Evolutionary conservation across 2,329 filamentous ascomycete genomes (phyloP), one percentile per base, ranked within the genome.

Genomic region (Chaetomium sp.): DNA sequence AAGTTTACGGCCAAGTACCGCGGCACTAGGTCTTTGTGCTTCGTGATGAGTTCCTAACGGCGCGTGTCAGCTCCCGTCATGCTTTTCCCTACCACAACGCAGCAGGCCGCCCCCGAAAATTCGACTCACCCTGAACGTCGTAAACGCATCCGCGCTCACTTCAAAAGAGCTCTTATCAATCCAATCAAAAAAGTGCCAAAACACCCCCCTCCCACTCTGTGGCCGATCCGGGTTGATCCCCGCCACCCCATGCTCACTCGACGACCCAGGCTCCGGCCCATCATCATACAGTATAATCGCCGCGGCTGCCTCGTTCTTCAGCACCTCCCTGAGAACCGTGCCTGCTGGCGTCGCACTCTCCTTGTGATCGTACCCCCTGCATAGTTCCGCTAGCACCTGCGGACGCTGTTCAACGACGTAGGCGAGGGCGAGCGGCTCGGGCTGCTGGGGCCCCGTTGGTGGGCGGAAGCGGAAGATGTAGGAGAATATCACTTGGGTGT

Each of bases 121-220:
- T 27, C 27, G 38, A 62, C 82, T 66, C 79, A 96, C 89, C 70
- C 92, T 82, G 72, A 99, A 99, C 4, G 92, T 97, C 56, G 91
- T 96, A 71, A 99, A 99, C 1, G 94, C 92, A 76, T 99, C 94
- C 36, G 94, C 92, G 65, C 91, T 91, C 62, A 97, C 89, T 75
- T 99, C 94, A 67, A 99, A 99, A 35, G 88, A 91, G 64, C 91
- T 90, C 72, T 90, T 90, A 74, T 97, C 91, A 66, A 99, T 95
- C 90, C 92, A 99, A 59, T 88, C 84, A 68, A 99, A 97, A 73
- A 97, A 97, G 47, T 83, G 86, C 94, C 94, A 99, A 70, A 99
- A 96, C 1, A 96, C 84, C 3, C 92, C 92, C 45, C 84, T 80
- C 10, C 91, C 91, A 47, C 81, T 87, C 65, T 94, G 88, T 37